phyloP scores from a whole-genome alignment of 352 stramenopile genomes.

The Discostella stelligera region DNA sequence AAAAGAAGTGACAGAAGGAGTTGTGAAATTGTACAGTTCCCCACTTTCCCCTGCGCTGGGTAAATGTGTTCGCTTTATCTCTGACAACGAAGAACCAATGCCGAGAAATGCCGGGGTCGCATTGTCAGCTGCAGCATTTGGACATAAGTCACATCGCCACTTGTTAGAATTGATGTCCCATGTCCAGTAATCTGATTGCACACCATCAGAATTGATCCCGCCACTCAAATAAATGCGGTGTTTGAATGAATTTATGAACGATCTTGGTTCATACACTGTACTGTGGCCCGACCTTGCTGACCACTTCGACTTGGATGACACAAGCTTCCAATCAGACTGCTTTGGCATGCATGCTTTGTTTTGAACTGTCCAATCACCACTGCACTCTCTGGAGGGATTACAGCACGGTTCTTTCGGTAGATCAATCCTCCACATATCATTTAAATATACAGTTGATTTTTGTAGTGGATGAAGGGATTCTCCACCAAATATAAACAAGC shows the following conservation, averaged over 20 bases:
- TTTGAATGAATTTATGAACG: slow-evolving; percentile 65
- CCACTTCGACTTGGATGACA: slow-evolving; percentile 51
- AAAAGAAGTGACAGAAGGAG: slow-evolving; percentile 24
- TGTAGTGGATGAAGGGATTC: slow-evolving; percentile 46
- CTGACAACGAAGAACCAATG: slow-evolving; percentile 46
- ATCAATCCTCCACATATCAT: slow-evolving; percentile 78
- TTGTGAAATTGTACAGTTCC: slow-evolving; percentile 42
- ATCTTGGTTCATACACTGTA: slow-evolving; percentile 69
- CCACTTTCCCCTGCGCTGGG: slow-evolving; percentile 29
- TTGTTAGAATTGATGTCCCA: slow-evolving; percentile 42
- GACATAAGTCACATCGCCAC: slow-evolving; percentile 47
- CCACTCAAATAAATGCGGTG: slow-evolving; percentile 72
- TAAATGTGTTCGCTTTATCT: slow-evolving; percentile 52
- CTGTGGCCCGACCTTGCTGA: slow-evolving; percentile 63
- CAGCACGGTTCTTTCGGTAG: slow-evolving; percentile 56
- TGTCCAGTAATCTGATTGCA: slow-evolving; percentile 76
- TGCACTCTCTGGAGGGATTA: slow-evolving; percentile 9
- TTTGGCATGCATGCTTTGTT: slow-evolving; percentile 33
- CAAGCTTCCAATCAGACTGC: slow-evolving; percentile 30
- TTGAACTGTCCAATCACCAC: slow-evolving; percentile 5
- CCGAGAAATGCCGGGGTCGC: slow-evolving; percentile 53
- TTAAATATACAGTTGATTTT: slow-evolving; percentile 59
- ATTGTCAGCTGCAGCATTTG: slow-evolving; percentile 17
- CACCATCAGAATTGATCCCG: slow-evolving; percentile 54
- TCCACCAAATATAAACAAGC: slow-evolving; percentile 58